phyloP scores from a whole-genome alignment of 2,329 filamentous ascomycete genomes.

The Monilinia fructicola region DNA sequence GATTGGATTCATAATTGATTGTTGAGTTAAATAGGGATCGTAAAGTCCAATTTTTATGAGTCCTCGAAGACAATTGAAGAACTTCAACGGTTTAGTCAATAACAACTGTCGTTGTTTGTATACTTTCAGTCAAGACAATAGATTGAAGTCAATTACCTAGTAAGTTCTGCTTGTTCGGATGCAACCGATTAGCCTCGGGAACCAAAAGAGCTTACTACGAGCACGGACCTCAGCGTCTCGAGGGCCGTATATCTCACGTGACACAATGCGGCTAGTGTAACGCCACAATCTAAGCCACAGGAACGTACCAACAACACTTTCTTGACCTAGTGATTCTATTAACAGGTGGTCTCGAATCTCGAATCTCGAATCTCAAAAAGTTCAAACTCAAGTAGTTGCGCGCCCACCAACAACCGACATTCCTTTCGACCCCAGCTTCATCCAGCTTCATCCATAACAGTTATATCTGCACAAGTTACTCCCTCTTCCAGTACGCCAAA shows the following conservation, averaged over 20 bases:
- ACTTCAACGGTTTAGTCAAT: neutral
- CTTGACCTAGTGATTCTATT: neutral
- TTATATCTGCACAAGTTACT: neutral
- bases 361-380: neutral
- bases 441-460: neutral
- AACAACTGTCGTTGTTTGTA: too few species aligned
- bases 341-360: conserved; percentile 24
- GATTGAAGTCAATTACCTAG: too few species aligned
- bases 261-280: neutral
- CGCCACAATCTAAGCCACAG: conserved; percentile 16
- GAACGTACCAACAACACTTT: neutral
- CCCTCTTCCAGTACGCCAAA: neutral
- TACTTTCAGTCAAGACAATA: neutral
- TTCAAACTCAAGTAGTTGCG: neutral
- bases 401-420: neutral
- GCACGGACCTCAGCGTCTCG: too few species aligned
- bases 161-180: too few species aligned
- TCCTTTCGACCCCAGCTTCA: neutral
- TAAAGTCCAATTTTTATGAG: too few species aligned
- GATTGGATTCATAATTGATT: conserved; percentile 37
- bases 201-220: neutral
- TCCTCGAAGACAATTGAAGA: neutral
- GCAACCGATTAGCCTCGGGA: conserved; percentile 17
- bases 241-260: neutral
- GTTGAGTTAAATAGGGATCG: neutral